Evolutionary conservation across 805 yeast species (phyloP), one percentile per base, ranked within the genome.

Genomic region (Candida palmyrensis): DNA sequence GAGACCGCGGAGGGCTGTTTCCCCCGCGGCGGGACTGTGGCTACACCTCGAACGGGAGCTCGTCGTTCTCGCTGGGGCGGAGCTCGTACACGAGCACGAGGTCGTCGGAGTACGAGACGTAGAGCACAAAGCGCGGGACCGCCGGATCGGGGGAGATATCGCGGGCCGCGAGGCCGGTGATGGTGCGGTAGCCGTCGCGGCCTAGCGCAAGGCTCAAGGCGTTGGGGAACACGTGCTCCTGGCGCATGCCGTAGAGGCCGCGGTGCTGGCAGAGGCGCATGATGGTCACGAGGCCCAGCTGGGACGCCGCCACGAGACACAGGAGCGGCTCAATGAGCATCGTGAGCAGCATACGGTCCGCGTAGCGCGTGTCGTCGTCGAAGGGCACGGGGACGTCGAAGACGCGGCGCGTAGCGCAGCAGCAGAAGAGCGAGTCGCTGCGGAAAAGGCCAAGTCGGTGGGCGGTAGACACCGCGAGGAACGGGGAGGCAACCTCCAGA

Each of bases 351-450:
- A 66, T 57, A 10, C 72, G 40, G 36, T 64, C 53, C 27, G 59
- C 46, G 43, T 45, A 55, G 27, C 44, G 43, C 6, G 49, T 45
- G 14, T 64, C 72, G 10, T 64, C 70, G 33, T 53, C 55, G 17
- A 47, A 46, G 6, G 71, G 66, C 15, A 57, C 44, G 2, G 48
- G 45, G 40, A 63, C 46, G 12, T 59, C 59, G 43, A 72, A 75
- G 2, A 73, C 47, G 15, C 59, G 49, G 3, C 62, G 51, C 1
- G 75, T 66, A 1, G 74, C 62, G 4, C 74, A 63, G 41, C 62
- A 68, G 45, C 79, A 73, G 22, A 69, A 59, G 15, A 77, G 53
- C 8, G 64, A 57, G 31, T 69, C 68, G 1, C 59, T 57, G 17
- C 68, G 54, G 41, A 73, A 68, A 17, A 77, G 47, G 0, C 71